Conservation (phyloP, 176 grass and related monocot genomes). For the Guadua angustifolia region DNA sequence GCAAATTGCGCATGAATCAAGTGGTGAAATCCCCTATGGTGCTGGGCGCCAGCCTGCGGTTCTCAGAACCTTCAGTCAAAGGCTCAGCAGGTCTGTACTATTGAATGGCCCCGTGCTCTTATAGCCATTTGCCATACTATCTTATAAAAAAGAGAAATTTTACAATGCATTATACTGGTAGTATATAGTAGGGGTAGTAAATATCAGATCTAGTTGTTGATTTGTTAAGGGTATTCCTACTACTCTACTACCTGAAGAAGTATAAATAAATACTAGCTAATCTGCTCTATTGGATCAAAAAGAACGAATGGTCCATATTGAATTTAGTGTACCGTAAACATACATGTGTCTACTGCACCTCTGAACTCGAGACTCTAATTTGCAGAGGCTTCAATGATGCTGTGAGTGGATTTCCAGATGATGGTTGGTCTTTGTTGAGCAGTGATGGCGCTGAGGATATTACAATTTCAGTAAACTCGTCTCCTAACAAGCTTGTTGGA, state of each 20-base stretch:
- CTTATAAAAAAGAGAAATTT: background rate
- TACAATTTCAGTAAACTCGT: constrained; percentile 75
- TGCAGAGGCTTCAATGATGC: constrained; percentile 98
- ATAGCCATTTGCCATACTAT: constrained; percentile 9
- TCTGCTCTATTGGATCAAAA: too few species aligned
- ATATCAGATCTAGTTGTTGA: too few species aligned
- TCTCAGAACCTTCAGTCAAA: constrained; percentile 81
- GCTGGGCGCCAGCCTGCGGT: constrained; percentile 83
- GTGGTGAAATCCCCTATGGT: constrained; percentile 79
- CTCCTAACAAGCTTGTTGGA: constrained; percentile 77
- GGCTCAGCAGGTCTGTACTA: constrained; percentile 76
- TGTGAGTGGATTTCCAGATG: constrained; percentile 86
- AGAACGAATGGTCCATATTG: too few species aligned
- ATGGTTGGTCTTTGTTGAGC: constrained; percentile 85
- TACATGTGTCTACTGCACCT: background rate
- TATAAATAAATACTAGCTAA: too few species aligned
- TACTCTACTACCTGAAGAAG: too few species aligned
- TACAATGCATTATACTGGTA: too few species aligned
- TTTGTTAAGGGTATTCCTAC: too few species aligned
- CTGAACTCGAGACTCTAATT: constrained; percentile 37
- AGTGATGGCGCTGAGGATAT: constrained; percentile 89
- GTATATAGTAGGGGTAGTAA: too few species aligned
- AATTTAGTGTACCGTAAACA: too few species aligned
- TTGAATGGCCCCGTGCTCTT: background rate
- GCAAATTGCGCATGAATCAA: constrained; percentile 85